Conservation (phyloP, 805 yeast genomes). For the Spathaspora hagerdaliae region DNA sequence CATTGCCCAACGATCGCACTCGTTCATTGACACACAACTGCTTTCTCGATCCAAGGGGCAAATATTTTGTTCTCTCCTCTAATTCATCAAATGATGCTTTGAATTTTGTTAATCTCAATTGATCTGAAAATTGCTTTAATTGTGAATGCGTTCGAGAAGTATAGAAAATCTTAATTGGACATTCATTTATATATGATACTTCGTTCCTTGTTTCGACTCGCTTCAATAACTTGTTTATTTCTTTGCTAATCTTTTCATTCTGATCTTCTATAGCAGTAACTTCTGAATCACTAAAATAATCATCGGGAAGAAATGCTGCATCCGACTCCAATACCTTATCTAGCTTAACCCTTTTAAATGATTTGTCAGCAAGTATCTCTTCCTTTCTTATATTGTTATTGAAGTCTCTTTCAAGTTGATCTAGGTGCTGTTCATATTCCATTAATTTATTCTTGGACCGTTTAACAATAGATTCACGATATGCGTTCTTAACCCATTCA, state of each 20-base stretch:
- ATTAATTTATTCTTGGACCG: conserved; percentile 21
- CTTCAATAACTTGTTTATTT: conserved; percentile 46
- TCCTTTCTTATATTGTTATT: conserved; percentile 11
- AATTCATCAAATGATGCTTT: conserved; percentile 52
- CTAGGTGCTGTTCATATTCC: conserved; percentile 41
- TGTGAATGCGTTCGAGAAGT: conserved; percentile 93
- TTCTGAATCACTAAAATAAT: conserved; percentile 31
- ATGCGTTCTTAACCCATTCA: conserved; percentile 55
- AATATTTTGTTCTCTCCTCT: conserved; percentile 56
- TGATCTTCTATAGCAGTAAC: conserved; percentile 11
- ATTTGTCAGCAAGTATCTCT: conserved; percentile 9
- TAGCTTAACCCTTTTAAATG: conserved; percentile 4
- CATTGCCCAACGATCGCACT: conserved; percentile 46
- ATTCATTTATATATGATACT: conserved; percentile 18
- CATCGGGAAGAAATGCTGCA: conserved; percentile 25
- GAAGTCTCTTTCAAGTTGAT: conserved; percentile 24
- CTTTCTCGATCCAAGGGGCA: conserved; percentile 78
- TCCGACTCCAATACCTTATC: conserved; percentile 6
- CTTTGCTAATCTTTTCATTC: conserved; percentile 35
- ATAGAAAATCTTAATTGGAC: conserved; percentile 51
- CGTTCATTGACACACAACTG: conserved; percentile 76
- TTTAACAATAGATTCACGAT: conserved; percentile 28
- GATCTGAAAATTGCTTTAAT: conserved; percentile 72
- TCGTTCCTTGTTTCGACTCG: conserved; percentile 32
- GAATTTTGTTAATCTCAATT: conserved; percentile 57